Base-by-base conservation (phyloP, 2,329 filamentous ascomycete species). In the Claviceps sp. region DNA sequence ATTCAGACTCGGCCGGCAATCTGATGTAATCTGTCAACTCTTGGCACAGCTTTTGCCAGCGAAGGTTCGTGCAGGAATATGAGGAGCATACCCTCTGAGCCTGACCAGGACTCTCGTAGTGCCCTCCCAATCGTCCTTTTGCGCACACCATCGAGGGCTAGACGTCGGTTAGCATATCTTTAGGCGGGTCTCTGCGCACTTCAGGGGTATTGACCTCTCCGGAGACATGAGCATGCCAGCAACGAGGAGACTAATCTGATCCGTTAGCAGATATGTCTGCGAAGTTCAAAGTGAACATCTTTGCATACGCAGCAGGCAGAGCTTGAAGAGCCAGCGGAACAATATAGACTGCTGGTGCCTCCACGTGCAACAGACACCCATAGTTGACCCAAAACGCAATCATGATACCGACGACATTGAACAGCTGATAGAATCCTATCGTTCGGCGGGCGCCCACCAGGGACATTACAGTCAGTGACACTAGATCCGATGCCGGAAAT, bases 71-170 rank as follows among this genome's bases (percentile, higher is more conserved):
- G 29, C 29, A 34, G 29, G 1, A 11, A 34, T 34, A 4, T 34
- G 29, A 34, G 4, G 20, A 26, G 7, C 34, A 17, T 56, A 69
- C 67, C 61, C 59, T 53, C 68, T 60, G 42, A 87, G 71, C 39
- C 65, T 69, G 20, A 75, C 71, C 6, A 88, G 72, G 17, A 80
- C 75, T 0, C 53, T 54, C 3, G 73, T 76, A 1, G 83, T 79
- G 42, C 77, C 70, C 54, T 86, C 82, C 81, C 81, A 85, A 56
- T 81, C 74, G 58, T 85, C 82, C 58, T 79, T 74, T 57, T 80
- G 78, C 23, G 82, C 83, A 23, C 83, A 75, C 77, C 79, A 86
- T 57, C 83, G 75, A 14, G 83, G 82, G 6, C 79, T 83, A 54
- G 16, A 75, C 71, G 4, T 13, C 17, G 11, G 37, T 60, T 44